A percentile compares a stretch with the other conserved stretches of the same genome.
Conservation (phyloP, 2,329 filamentous ascomycete species). For the Exophiala xenobiotica region DNA sequence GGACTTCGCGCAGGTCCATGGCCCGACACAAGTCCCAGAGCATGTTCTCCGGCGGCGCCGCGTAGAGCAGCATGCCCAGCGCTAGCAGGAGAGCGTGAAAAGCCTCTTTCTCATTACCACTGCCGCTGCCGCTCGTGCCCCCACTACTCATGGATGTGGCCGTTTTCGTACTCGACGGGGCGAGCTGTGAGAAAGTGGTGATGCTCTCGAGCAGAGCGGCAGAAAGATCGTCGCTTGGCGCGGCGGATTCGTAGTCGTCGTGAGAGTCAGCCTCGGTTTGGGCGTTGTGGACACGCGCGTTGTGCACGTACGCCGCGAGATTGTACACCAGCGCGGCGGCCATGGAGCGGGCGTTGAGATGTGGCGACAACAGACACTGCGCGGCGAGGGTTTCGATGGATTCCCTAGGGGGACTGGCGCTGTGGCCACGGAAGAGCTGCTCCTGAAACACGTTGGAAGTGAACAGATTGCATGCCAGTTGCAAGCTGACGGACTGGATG, state of each 20-base stretch:
- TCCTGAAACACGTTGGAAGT: constrained; percentile 68
- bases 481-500: constrained; percentile 76
- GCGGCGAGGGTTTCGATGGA: constrained; percentile 69
- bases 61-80: constrained; percentile 73
- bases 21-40: constrained; percentile 75
- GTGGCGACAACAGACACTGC: constrained; percentile 73
- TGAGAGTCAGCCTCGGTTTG: constrained; percentile 41
- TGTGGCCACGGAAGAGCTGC: constrained; percentile 51
- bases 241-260: constrained; percentile 52
- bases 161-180: too few species aligned
- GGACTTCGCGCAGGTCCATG: constrained; percentile 69
- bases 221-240: constrained; percentile 59
- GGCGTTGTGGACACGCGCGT: constrained; percentile 58
- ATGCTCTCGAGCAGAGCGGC: constrained; percentile 66
- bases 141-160: neutral
- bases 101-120: constrained; percentile 54
- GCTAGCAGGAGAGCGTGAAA: constrained; percentile 74
- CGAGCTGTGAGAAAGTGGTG: constrained; percentile 7
- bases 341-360: constrained; percentile 73
- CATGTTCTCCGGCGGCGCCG: constrained; percentile 64
- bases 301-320: constrained; percentile 68
- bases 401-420: constrained; percentile 46
- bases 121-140: neutral
- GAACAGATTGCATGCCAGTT: constrained; percentile 83
- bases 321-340: constrained; percentile 85